A percentile compares a stretch with the other conserved stretches of the same genome.
Evolutionary conservation across 2,329 filamentous ascomycete genomes (phyloP).

Genomic region (Trichoderma semiorbis): DNA sequence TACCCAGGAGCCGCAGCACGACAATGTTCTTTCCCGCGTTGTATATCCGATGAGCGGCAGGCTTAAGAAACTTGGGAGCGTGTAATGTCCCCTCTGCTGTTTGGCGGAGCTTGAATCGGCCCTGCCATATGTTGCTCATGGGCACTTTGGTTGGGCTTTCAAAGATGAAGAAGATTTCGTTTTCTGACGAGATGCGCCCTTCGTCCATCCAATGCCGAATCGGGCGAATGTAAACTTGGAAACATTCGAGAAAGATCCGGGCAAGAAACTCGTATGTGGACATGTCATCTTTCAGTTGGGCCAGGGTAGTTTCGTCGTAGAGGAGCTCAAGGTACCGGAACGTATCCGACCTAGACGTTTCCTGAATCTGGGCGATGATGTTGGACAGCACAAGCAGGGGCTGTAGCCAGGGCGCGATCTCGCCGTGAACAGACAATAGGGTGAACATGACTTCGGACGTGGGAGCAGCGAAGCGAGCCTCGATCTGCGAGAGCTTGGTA

Average conservation of each 20-base stretch:
- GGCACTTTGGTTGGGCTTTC: slow-evolving; percentile 55
- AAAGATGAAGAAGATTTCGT: slow-evolving; percentile 73
- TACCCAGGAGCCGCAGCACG: slow-evolving; percentile 70
- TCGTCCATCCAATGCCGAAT: slow-evolving; percentile 82
- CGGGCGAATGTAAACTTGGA: slow-evolving; percentile 76
- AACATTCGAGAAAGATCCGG: slow-evolving; percentile 73
- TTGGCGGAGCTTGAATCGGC: slow-evolving; percentile 65
- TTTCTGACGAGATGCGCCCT: slow-evolving; percentile 62
- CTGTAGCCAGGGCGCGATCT: slow-evolving; percentile 51
- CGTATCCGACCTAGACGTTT: slow-evolving; percentile 47
- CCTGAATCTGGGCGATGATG: slow-evolving; percentile 57
- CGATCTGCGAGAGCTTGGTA: slow-evolving; percentile 52
- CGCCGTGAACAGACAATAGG: slow-evolving; percentile 57
- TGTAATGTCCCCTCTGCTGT: slow-evolving; percentile 59
- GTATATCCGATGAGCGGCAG: slow-evolving; percentile 70
- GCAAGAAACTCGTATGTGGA: slow-evolving; percentile 61
- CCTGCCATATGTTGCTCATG: slow-evolving; percentile 68
- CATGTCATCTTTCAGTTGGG: slow-evolving; percentile 66
- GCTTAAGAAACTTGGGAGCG: slow-evolving; percentile 71
- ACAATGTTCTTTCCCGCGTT: slow-evolving; percentile 85
- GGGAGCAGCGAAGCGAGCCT: slow-evolving; percentile 57
- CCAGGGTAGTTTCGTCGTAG: slow-evolving; percentile 64
- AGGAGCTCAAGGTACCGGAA: slow-evolving; percentile 78
- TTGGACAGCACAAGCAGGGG: slow-evolving; percentile 59
- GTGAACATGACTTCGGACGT: slow-evolving; percentile 59